These are phyloP conservation scores for Oryza rufipogon DNA, from an alignment of 176 grass and related monocot genomes.

Conservation along the genomic window DNA sequence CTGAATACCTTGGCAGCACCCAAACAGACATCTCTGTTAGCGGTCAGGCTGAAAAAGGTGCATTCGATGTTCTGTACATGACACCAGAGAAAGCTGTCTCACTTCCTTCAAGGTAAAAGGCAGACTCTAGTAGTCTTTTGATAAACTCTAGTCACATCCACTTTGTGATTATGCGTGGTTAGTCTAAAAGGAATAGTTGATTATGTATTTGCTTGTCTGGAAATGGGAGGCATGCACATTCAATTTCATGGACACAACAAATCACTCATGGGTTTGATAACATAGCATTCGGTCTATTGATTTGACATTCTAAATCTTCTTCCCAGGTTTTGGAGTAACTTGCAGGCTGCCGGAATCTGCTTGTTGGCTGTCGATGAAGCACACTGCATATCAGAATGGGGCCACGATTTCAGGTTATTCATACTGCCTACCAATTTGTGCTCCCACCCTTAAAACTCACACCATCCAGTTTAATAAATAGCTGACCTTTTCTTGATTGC, in stretches of 20 bases:
- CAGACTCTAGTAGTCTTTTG: not conserved
- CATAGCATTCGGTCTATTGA: conserved; percentile 11
- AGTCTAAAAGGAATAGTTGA: not conserved
- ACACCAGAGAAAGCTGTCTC: conserved; percentile 88
- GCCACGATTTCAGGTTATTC: conserved; percentile 96
- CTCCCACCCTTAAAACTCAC: not conserved
- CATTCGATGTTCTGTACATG: conserved; percentile 83
- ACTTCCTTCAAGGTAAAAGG: conserved; percentile 66
- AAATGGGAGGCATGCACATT: not conserved
- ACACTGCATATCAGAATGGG: conserved; percentile 99
- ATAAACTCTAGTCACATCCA: not conserved
- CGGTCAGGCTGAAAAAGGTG: conserved; percentile 66
- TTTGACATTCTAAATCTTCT: conserved; percentile 18
- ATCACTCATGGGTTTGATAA: not conserved
- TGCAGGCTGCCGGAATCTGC: conserved; percentile 71
- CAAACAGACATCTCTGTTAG: conserved; percentile 62
- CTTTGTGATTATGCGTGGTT: not conserved
- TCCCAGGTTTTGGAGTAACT: conserved; percentile 89
- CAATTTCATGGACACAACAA: not conserved
- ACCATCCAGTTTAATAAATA: conserved; percentile 2
- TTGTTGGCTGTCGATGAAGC: conserved; percentile 92
- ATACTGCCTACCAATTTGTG: not conserved
- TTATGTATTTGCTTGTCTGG: not conserved
- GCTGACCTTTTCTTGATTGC: not conserved
- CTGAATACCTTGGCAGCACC: conserved; percentile 83